Evolutionary conservation across 2,329 filamentous ascomycete species (phyloP).

Genomic region (Beauveria bassiana): DNA sequence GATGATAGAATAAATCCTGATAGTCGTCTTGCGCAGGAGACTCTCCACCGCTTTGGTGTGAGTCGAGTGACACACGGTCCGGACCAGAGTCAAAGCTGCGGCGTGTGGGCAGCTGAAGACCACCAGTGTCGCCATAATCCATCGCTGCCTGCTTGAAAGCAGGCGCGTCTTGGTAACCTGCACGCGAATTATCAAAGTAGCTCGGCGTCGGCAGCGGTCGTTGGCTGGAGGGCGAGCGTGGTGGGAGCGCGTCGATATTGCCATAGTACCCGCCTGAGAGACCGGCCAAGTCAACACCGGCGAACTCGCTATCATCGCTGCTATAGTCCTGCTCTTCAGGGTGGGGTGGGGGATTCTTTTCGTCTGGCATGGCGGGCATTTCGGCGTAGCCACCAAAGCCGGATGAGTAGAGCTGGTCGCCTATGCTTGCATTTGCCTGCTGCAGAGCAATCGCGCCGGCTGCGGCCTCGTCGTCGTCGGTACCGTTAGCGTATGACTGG

Average conservation of each 20-base stretch:
- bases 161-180: slow-evolving; percentile 25
- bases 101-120: slow-evolving; percentile 68
- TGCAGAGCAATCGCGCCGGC: slow-evolving; percentile 78
- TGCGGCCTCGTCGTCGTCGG: slow-evolving; percentile 70
- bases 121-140: slow-evolving; percentile 86
- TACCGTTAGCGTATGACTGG: neutral
- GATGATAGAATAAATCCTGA: slow-evolving; percentile 90
- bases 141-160: slow-evolving; percentile 59
- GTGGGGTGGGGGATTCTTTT: slow-evolving; percentile 35
- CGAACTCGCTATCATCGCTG: slow-evolving; percentile 67
- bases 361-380: slow-evolving; percentile 23
- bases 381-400: slow-evolving; percentile 25
- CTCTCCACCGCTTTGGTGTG: slow-evolving; percentile 52
- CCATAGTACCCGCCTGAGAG: slow-evolving; percentile 67
- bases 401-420: slow-evolving; percentile 47
- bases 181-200: slow-evolving; percentile 21
- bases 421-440: slow-evolving; percentile 63
- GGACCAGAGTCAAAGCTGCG: slow-evolving; percentile 92
- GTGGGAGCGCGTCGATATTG: slow-evolving; percentile 33
- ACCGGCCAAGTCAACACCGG: slow-evolving; percentile 60
- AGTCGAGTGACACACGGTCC: slow-evolving; percentile 56
- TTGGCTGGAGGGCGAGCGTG: slow-evolving; percentile 29
- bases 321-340: slow-evolving; percentile 40
- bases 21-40: slow-evolving; percentile 66
- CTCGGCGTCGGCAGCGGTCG: slow-evolving; percentile 41